Percentiles rank a stretch among this genome's conserved stretches.
phyloP scores from a whole-genome alignment of 768 basidiomycete species.

The Phanerochaete carnosa region DNA sequence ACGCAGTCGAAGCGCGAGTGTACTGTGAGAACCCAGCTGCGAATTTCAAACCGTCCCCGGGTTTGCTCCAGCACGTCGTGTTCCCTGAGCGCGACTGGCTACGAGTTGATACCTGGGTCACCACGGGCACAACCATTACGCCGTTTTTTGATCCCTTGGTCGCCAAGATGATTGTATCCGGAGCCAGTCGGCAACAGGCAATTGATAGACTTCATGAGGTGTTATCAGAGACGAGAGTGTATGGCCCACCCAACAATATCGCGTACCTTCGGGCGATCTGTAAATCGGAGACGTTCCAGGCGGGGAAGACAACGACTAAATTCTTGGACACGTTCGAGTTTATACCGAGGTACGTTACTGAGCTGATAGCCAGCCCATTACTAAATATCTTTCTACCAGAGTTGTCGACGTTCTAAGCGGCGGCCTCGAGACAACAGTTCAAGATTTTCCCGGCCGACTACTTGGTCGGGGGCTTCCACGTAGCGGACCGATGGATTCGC shows the following conservation, averaged over 20 bases:
- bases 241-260: conserved; percentile 61
- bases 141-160: conserved; percentile 57
- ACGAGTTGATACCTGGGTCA: conserved; percentile 56
- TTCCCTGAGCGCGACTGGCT: conserved; percentile 46
- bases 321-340: conserved; percentile 46
- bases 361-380: background rate
- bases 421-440: conserved; percentile 55
- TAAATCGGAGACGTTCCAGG: conserved; percentile 33
- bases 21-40: conserved; percentile 63
- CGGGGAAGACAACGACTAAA: conserved; percentile 44
- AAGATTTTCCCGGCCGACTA: conserved; percentile 53
- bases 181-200: conserved; percentile 41
- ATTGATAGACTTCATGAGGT: conserved; percentile 38
- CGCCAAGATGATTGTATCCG: conserved; percentile 57
- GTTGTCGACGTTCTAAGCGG: conserved; percentile 51
- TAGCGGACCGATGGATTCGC: conserved; percentile 61
- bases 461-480: conserved; percentile 57
- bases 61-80: conserved; percentile 55
- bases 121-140: conserved; percentile 47
- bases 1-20: conserved; percentile 55
- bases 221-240: conserved; percentile 39
- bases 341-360: conserved; percentile 34
- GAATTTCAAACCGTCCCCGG: conserved; percentile 56
- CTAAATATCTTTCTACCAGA: conserved; percentile 23
- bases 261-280: conserved; percentile 47